Percentiles rank a stretch among this genome's conserved stretches.
These are phyloP conservation scores for Aspergillus neoniger DNA, from an alignment of 2,329 filamentous ascomycete species.

Conservation along the genomic window DNA sequence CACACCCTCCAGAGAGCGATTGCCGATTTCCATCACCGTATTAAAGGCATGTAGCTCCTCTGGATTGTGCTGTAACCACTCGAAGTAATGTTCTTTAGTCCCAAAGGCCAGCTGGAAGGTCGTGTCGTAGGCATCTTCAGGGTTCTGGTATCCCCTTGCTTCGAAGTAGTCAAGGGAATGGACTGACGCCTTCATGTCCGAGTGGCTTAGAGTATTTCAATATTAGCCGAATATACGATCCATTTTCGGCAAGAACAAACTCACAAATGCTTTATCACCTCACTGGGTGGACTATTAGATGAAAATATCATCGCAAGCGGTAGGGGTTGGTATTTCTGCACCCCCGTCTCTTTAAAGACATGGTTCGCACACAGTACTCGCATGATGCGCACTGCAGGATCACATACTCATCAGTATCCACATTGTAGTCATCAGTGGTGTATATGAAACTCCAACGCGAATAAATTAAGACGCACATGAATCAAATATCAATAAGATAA, in stretches of 20 bases:
- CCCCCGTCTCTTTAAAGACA: constrained; percentile 14
- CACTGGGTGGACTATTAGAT: background rate
- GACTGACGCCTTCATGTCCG: constrained; percentile 17
- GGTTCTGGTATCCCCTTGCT: constrained; percentile 31
- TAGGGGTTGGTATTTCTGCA: constrained; percentile 16
- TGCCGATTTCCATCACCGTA: constrained; percentile 25
- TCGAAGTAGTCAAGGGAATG: constrained; percentile 31
- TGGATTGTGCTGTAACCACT: constrained; percentile 27
- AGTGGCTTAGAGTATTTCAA: background rate
- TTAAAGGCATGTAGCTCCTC: constrained; percentile 30
- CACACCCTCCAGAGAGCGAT: background rate
- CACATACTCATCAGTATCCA: too few relatives aligned
- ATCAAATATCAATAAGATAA: too few relatives aligned
- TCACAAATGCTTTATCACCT: constrained; percentile 26
- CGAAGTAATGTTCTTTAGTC: constrained; percentile 30
- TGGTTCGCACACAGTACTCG: constrained; percentile 19
- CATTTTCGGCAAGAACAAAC: background rate
- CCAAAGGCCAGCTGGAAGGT: constrained; percentile 32
- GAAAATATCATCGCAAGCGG: constrained; percentile 17
- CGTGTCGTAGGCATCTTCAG: constrained; percentile 27
- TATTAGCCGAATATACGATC: too few relatives aligned
- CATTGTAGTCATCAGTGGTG: too few relatives aligned
- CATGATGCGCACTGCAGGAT: constrained; percentile 1
- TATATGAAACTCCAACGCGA: too few relatives aligned
- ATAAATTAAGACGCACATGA: too few relatives aligned